Evolutionary conservation across 2,329 filamentous ascomycete genomes (phyloP).

Genomic region (Blastomyces parvus): DNA sequence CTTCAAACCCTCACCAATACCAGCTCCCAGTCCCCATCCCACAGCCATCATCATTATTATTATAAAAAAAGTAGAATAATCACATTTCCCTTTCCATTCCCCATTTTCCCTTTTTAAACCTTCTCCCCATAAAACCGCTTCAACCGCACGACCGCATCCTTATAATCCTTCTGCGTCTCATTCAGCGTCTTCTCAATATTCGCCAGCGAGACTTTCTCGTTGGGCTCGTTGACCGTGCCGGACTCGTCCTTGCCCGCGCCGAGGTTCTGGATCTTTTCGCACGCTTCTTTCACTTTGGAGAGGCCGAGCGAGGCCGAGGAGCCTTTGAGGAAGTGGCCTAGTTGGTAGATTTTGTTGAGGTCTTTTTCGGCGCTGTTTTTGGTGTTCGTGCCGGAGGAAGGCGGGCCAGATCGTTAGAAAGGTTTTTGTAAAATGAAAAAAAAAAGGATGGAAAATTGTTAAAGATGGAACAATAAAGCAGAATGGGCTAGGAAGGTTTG

Average conservation of each 20-base stretch:
- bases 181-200: conserved; percentile 61
- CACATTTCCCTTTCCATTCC: background rate
- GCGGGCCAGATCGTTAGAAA: background rate
- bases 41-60: too few relatives aligned
- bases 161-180: conserved; percentile 66
- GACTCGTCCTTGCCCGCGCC: conserved; percentile 73
- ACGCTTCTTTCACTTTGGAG: conserved; percentile 80
- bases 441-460: background rate
- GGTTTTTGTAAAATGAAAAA: background rate
- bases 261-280: conserved; percentile 93
- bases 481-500: too few relatives aligned
- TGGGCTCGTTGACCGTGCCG: conserved; percentile 55
- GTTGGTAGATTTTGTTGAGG: conserved; percentile 63
- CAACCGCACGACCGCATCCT: conserved; percentile 61
- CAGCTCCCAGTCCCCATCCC: too few relatives aligned
- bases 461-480: too few relatives aligned
- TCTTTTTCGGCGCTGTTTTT: conserved; percentile 35
- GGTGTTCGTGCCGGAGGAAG: background rate
- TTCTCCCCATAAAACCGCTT: conserved; percentile 57
- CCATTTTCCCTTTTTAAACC: background rate
- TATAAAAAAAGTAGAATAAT: too few relatives aligned
- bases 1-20: too few relatives aligned
- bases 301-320: conserved; percentile 91
- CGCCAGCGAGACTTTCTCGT: conserved; percentile 58
- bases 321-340: conserved; percentile 95